Conservation (phyloP, 2,329 filamentous ascomycete genomes). For the Diaporthe sp. region DNA sequence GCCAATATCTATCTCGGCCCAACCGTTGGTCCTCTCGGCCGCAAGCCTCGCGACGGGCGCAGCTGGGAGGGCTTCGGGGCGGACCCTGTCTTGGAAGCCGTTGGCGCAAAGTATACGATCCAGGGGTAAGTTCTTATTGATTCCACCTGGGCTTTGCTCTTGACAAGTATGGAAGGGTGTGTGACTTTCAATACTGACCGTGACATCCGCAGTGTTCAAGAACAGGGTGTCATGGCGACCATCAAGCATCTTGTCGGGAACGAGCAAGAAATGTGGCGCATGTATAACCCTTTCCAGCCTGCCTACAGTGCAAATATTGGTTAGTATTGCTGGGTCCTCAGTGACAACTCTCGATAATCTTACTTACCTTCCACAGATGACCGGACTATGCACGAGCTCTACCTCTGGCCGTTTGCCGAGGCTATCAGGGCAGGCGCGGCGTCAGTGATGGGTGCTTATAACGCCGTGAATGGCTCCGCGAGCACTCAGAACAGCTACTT, state of each 20-base stretch:
- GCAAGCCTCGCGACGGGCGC: slow-evolving; percentile 79
- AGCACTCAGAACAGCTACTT: slow-evolving; percentile 83
- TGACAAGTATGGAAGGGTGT: neutral
- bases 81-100: slow-evolving; percentile 78
- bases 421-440: slow-evolving; percentile 76
- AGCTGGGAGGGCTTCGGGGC: slow-evolving; percentile 82
- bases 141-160: neutral
- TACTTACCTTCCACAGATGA: slow-evolving; percentile 63
- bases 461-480: slow-evolving; percentile 82
- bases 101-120: slow-evolving; percentile 79
- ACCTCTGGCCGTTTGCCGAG: slow-evolving; percentile 83
- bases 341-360: slow-evolving; percentile 53
- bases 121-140: slow-evolving; percentile 62
- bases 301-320: slow-evolving; percentile 69
- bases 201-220: slow-evolving; percentile 68
- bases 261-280: slow-evolving; percentile 77
- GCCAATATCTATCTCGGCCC: slow-evolving; percentile 79
- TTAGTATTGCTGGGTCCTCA: slow-evolving; percentile 61
- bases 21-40: slow-evolving; percentile 76
- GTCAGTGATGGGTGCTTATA: slow-evolving; percentile 77
- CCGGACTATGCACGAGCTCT: slow-evolving; percentile 80
- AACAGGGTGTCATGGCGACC: slow-evolving; percentile 84
- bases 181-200: slow-evolving; percentile 7
- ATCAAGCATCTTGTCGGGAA: slow-evolving; percentile 83
- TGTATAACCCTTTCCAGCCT: slow-evolving; percentile 64